phyloP scores from a whole-genome alignment of 2,329 filamentous ascomycete species.

The Zymoseptoria ardabiliae region DNA sequence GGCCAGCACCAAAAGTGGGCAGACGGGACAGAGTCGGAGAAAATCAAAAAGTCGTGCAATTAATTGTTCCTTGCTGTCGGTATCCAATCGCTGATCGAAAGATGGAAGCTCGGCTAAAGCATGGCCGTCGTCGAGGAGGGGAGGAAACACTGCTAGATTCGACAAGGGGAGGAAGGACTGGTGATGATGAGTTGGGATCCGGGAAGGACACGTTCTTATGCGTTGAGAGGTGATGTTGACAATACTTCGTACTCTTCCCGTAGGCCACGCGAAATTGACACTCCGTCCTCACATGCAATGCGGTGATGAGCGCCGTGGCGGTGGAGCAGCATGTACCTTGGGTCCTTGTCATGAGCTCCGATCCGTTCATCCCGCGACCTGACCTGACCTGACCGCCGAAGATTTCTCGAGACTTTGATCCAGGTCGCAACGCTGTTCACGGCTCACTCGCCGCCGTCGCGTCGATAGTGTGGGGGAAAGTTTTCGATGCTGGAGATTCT shows the following conservation, averaged over 20 bases:
- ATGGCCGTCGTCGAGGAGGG: not conserved
- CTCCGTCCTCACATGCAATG: not conserved
- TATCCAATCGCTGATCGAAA: slow-evolving; percentile 14
- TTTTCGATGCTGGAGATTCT: not conserved
- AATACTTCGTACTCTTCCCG: not conserved
- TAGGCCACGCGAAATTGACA: not conserved
- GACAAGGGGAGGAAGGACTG: not conserved
- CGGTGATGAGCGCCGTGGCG: not conserved
- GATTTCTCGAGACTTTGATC: too few species aligned
- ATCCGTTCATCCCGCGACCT: not conserved
- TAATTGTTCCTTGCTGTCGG: slow-evolving; percentile 10
- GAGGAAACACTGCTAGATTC: not conserved
- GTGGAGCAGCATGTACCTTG: too few species aligned
- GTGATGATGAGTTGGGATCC: not conserved
- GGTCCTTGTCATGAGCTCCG: too few species aligned
- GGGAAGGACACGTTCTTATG: not conserved
- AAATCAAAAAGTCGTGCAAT: not conserved
- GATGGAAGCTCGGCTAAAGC: slow-evolving; percentile 1
- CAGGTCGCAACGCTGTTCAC: too few species aligned
- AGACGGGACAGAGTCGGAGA: not conserved
- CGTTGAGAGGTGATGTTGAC: not conserved
- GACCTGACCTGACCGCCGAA: not conserved
- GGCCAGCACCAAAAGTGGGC: not conserved
- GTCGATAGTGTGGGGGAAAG: too few species aligned
- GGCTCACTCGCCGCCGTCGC: too few species aligned